These are phyloP conservation scores for Centrapalus pauciflorus DNA, from an alignment of 129 eudicot species.

Conservation along the genomic window DNA sequence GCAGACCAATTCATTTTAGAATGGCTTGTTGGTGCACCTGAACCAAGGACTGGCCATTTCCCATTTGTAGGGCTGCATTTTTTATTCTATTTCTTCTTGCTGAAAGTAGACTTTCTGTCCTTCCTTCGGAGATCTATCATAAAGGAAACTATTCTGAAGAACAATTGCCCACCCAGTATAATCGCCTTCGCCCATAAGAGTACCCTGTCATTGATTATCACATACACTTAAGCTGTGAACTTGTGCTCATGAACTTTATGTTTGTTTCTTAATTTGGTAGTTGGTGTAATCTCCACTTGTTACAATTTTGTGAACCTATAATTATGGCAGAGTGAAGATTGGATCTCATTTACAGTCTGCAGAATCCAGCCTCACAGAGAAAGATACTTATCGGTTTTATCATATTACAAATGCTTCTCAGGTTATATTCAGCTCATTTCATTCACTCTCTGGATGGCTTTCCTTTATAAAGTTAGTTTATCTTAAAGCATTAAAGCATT, in stretches of 20 bases:
- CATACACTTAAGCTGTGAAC: background rate
- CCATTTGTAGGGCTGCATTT: too few relatives aligned
- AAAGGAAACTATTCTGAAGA: too few relatives aligned
- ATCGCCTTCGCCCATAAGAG: too few relatives aligned
- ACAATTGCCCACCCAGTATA: too few relatives aligned
- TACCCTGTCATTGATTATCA: too few relatives aligned
- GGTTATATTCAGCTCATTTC: slow-evolving; percentile 31
- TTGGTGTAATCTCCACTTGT: background rate
- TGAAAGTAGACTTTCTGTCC: too few relatives aligned
- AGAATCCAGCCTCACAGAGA: slow-evolving; percentile 37
- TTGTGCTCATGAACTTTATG: background rate
- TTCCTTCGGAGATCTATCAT: too few relatives aligned
- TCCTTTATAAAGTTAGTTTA: background rate
- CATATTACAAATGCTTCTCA: slow-evolving; percentile 69
- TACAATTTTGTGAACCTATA: background rate
- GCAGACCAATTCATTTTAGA: too few relatives aligned
- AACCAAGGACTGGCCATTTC: too few relatives aligned
- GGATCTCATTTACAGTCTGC: slow-evolving; percentile 35
- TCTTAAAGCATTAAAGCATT: background rate
- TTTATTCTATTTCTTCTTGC: too few relatives aligned
- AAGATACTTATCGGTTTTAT: slow-evolving; percentile 48
- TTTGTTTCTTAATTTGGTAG: background rate
- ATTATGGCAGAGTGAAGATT: slow-evolving; percentile 45
- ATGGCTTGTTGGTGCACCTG: too few relatives aligned
- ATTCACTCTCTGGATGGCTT: background rate